Evolutionary conservation across 2,329 filamentous ascomycete genomes (phyloP).

Genomic region (Xylaria sp.): DNA sequence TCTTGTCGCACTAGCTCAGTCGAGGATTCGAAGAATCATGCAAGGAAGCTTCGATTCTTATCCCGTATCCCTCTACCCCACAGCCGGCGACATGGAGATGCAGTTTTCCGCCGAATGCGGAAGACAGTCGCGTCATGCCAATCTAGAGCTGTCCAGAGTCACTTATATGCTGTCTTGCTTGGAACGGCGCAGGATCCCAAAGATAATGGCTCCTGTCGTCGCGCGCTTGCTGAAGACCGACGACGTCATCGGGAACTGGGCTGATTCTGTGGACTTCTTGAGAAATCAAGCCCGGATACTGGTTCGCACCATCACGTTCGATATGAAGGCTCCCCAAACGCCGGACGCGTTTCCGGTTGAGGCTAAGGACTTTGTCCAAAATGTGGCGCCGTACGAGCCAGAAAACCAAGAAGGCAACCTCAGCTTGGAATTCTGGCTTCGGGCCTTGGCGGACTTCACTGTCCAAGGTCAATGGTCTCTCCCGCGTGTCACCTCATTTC

Average conservation of each 20-base stretch:
- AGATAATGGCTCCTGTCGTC: conserved; percentile 18
- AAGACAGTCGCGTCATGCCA: conserved; percentile 7
- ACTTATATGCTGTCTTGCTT: conserved; percentile 16
- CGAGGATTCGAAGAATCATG: conserved; percentile 20
- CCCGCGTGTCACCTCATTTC: conserved; percentile 18
- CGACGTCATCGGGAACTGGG: conserved; percentile 21
- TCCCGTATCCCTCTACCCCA: conserved; percentile 22
- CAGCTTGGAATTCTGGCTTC: conserved; percentile 25
- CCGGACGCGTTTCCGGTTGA: conserved; percentile 3
- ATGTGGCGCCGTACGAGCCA: conserved; percentile 18
- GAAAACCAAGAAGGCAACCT: conserved; percentile 19
- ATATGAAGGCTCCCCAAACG: conserved; percentile 23
- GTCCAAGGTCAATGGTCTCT: conserved; percentile 13
- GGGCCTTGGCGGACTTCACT: conserved; percentile 20
- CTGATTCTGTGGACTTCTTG: conserved; percentile 10
- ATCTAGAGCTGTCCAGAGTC: conserved; percentile 20
- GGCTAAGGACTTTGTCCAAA: conserved; percentile 9
- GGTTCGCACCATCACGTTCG: conserved; percentile 7
- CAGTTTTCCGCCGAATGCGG: not conserved
- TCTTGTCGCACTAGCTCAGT: conserved; percentile 19
- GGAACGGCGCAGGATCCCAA: conserved; percentile 19
- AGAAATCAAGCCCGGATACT: conserved; percentile 21
- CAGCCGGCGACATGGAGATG: conserved; percentile 10
- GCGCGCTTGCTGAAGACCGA: conserved; percentile 9
- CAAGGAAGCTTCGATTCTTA: conserved; percentile 17